Evolutionary conservation across 805 yeast genomes (phyloP).

Genomic region (Lipomyces yamanashiensis): DNA sequence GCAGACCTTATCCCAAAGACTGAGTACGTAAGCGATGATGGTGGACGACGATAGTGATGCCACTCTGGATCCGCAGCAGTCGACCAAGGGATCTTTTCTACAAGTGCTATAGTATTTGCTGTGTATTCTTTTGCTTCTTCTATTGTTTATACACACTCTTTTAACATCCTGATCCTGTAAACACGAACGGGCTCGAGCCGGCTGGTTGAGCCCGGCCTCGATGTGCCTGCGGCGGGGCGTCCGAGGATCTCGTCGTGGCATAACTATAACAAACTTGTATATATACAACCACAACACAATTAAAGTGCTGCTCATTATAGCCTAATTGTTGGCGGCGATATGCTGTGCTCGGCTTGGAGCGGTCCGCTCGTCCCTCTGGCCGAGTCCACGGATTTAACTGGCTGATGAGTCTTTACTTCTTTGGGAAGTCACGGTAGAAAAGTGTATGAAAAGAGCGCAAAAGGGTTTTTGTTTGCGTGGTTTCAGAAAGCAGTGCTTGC

Average conservation of each 20-base stretch:
- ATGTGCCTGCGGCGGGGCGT: not conserved
- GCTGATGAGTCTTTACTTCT: not conserved
- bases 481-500: too few relatives aligned
- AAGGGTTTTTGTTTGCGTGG: not conserved
- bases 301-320: not conserved
- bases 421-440: not conserved
- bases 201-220: not conserved
- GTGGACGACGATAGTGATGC: not conserved
- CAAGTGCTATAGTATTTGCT: not conserved
- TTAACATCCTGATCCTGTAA: not conserved
- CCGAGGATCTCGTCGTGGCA: not conserved
- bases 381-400: constrained; percentile 3
- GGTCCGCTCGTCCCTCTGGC: constrained; percentile 18
- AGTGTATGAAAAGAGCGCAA: too few relatives aligned
- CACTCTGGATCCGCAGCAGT: constrained; percentile 1
- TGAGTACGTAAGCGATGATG: constrained; percentile 14
- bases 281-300: not conserved
- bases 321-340: constrained; percentile 8
- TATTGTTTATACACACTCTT: not conserved
- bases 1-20: constrained; percentile 11
- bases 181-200: not conserved
- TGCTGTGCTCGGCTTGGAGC: constrained; percentile 18
- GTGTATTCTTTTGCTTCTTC: not conserved
- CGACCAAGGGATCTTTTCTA: not conserved
- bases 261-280: not conserved